A percentile compares a stretch with the other conserved stretches of the same genome.
Evolutionary conservation across 1,284 basidiomycete genomes (phyloP).

Genomic region (Ganoderma lucidum): DNA sequence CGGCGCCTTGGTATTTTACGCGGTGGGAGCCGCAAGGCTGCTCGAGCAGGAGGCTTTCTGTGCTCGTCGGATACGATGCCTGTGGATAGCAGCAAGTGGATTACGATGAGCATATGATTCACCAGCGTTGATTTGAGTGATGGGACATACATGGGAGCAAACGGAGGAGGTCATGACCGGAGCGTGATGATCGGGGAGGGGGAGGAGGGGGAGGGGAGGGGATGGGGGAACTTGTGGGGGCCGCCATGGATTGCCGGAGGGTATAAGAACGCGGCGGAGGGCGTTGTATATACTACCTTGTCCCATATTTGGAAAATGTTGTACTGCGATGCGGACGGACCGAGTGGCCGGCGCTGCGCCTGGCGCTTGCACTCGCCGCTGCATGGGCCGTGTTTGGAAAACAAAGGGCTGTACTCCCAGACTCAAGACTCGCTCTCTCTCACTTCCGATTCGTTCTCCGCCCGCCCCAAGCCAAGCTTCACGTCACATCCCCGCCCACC

Average conservation of each 20-base stretch:
- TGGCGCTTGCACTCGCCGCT: conserved; percentile 14
- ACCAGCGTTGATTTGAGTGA: conserved; percentile 10
- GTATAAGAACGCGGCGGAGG: conserved; percentile 28
- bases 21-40: conserved; percentile 40
- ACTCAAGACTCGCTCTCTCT: neutral
- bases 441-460: conserved; percentile 5
- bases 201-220: conserved; percentile 15
- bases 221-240: conserved; percentile 23
- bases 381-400: conserved; percentile 28
- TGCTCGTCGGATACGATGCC: conserved; percentile 39
- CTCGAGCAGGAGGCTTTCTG: conserved; percentile 42
- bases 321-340: conserved; percentile 27
- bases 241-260: conserved; percentile 22
- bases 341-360: conserved; percentile 8
- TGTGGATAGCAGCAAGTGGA: conserved; percentile 15
- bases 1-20: conserved; percentile 42
- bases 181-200: conserved; percentile 14
- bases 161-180: conserved; percentile 29
- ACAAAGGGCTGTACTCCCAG: conserved; percentile 32
- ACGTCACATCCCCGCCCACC: conserved; percentile 1
- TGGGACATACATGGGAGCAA: conserved; percentile 32
- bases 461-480: neutral
- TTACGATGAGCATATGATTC: neutral
- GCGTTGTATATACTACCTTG: conserved; percentile 32
- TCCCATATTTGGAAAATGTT: conserved; percentile 36